A percentile compares a stretch with the other conserved stretches of the same genome.
Conservation (phyloP, 2,329 filamentous ascomycete genomes). For the Hypomyces rosellus region DNA sequence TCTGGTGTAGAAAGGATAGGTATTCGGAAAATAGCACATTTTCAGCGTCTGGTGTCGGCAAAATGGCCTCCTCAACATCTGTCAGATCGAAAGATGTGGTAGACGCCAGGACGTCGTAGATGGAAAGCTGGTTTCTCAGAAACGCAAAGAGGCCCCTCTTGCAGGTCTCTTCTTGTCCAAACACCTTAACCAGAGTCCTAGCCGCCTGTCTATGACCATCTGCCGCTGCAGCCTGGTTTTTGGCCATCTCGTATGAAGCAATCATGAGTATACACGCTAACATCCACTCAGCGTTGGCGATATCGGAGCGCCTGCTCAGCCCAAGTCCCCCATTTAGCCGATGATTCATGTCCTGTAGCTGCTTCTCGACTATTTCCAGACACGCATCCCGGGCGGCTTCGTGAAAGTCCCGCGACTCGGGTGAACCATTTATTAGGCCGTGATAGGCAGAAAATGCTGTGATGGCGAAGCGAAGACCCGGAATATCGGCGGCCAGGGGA, state of each 20-base stretch:
- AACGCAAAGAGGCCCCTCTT: constrained; percentile 21
- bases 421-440: constrained; percentile 17
- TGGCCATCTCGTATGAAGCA: constrained; percentile 25
- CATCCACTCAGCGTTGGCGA: constrained; percentile 24
- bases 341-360: constrained; percentile 20
- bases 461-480: constrained; percentile 23
- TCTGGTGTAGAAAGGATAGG: constrained; percentile 15
- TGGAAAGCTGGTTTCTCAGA: constrained; percentile 22
- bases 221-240: constrained; percentile 19
- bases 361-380: constrained; percentile 18
- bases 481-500: constrained; percentile 20
- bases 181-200: constrained; percentile 23
- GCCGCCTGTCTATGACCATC: constrained; percentile 24
- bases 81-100: constrained; percentile 22
- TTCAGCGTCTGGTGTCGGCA: constrained; percentile 13
- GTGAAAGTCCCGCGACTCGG: constrained; percentile 17
- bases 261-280: constrained; percentile 25
- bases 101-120: constrained; percentile 22
- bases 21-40: constrained; percentile 22
- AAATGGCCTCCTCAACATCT: constrained; percentile 18
- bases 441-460: constrained; percentile 24
- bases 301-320: constrained; percentile 17
- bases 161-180: constrained; percentile 16
- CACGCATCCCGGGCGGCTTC: constrained; percentile 23
- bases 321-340: constrained; percentile 17